These are phyloP conservation scores for Oryza officinalis DNA, from an alignment of 176 grass and related monocot genomes.

Conservation along the genomic window DNA sequence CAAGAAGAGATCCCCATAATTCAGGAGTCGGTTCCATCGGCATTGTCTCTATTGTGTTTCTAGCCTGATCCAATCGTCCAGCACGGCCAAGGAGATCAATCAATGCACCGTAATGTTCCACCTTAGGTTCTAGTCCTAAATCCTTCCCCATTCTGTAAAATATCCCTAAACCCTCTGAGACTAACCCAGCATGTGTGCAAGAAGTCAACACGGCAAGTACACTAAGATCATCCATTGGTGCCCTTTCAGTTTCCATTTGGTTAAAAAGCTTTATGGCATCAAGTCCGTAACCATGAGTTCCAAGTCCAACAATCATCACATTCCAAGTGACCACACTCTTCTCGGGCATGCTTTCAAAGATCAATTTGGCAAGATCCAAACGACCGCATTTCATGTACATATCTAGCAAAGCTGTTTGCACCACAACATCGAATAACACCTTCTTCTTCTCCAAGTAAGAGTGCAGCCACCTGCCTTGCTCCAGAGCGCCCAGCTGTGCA, in stretches of 20 bases:
- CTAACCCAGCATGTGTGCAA: constrained; percentile 63
- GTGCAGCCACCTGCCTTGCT: constrained; percentile 81
- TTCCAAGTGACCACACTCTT: constrained; percentile 74
- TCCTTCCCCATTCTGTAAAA: constrained; percentile 59
- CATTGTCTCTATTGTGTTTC: constrained; percentile 58
- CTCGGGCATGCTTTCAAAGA: constrained; percentile 52
- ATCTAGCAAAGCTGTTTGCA: constrained; percentile 62
- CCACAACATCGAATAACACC: constrained; percentile 52
- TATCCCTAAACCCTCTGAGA: constrained; percentile 51
- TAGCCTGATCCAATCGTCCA: constrained; percentile 54
- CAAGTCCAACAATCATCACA: constrained; percentile 70
- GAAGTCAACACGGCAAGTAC: constrained; percentile 54
- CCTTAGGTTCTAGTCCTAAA: constrained; percentile 56
- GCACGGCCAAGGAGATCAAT: constrained; percentile 70
- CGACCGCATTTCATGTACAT: constrained; percentile 75
- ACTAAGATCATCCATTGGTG: constrained; percentile 65
- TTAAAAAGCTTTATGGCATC: constrained; percentile 54
- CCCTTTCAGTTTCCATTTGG: constrained; percentile 51
- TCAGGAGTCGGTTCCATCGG: constrained; percentile 52
- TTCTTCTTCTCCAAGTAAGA: constrained; percentile 73
- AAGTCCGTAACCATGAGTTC: constrained; percentile 48
- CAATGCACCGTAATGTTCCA: constrained; percentile 68
- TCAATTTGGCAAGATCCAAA: constrained; percentile 46
- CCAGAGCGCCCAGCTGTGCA: constrained; percentile 62
- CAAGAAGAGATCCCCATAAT: constrained; percentile 71